Evolutionary conservation across 1,284 basidiomycete genomes (phyloP), one percentile per base, ranked within the genome.

Genomic region (Tylopilus sp.): DNA sequence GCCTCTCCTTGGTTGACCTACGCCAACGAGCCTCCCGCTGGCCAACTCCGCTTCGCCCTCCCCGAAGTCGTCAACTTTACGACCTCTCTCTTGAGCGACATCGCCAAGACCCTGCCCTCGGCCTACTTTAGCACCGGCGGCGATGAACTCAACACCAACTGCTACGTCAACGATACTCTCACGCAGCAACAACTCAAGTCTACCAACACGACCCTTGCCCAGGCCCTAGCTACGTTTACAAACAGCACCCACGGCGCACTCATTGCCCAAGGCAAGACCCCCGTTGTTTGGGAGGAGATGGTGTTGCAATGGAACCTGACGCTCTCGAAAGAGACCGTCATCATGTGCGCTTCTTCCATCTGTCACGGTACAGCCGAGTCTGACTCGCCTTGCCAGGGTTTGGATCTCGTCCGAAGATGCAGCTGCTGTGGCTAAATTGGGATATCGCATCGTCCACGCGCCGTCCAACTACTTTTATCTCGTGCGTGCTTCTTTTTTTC

Each of bases 391-490:
- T 42, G 1, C 35, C 28, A 86, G 83, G 72, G 80, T 85, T 7
- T 94, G 91, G 91, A 85, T 86, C 36, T 83, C 82, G 0, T 83
- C 84, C 0, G 70, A 72, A 17, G 76, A 88, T 58, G 86, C 83
- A 0, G 72, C 72, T 1, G 69, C 76, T 4, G 85, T 92, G 1
- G 80, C 83, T 1, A 66, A 80, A 1, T 77, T 82, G 57, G 83
- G 85, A 2, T 83, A 80, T 68, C 72, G 78, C 7, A 71, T 91
- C 39, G 76, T 92, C 17, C 87, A 90, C 54, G 81, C 82, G 5
- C 78, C 88, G 2, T 84, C 82, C 14, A 79, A 90, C 61, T 89
- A 83, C 72, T 88, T 92, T 71, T 93, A 92, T 67, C 79, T 92
- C 19, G 84, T 81, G 45, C 66, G 77, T 7, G n/a, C 22, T 35